Evolutionary conservation across 768 basidiomycete genomes (phyloP), one percentile per base, ranked within the genome.

Genomic region (Pulveroboletus sp.): DNA sequence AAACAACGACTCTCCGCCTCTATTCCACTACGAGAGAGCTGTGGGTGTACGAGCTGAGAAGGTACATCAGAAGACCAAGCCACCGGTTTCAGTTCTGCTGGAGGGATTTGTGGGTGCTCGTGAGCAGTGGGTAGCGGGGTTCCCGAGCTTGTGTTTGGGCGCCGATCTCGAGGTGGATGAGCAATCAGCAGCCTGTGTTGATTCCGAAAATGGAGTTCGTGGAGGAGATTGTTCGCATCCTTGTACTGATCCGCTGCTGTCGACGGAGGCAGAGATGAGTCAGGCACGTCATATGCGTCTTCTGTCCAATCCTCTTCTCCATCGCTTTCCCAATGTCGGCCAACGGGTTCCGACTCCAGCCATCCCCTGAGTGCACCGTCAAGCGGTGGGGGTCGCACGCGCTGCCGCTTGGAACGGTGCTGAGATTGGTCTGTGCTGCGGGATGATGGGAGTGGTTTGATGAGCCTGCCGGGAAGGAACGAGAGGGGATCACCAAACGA

Each of bases 201-300:
- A 55, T 85, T 76, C 20, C 83, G 73, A 32, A 80, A 73, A 57
- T 90, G 88, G 44, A 89, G 63, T 58, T 89, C 81, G 49, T 85
- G 81, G 31, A 91, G 77, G 55, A 86, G 68, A 40, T 57, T 76
- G 66, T 91, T 91, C 48, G 78, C 71, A 27, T 72, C 69, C 61
- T 77, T 76, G 70, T 90, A 91, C 68, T 58, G 68, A 41, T 63
- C 65, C 12, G 64, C 51, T 37, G 54, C 47, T 35, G 41, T 35
- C 9, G 43, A 23, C 14, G 44, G 27, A 38, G 31, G 59, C 29
- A 43, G 24, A 5, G 40, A 51, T 31, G 38, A 34, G 31, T 68
- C 60, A 17, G 65, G 68, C 35, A 71, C 68, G 32, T 71, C 71
- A 27, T 69, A 64, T 16, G 64, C 68, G 7, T 59, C 69, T 35